phyloP scores from a whole-genome alignment of 2,329 filamentous ascomycete species.

The Aureobasidium sp. region DNA sequence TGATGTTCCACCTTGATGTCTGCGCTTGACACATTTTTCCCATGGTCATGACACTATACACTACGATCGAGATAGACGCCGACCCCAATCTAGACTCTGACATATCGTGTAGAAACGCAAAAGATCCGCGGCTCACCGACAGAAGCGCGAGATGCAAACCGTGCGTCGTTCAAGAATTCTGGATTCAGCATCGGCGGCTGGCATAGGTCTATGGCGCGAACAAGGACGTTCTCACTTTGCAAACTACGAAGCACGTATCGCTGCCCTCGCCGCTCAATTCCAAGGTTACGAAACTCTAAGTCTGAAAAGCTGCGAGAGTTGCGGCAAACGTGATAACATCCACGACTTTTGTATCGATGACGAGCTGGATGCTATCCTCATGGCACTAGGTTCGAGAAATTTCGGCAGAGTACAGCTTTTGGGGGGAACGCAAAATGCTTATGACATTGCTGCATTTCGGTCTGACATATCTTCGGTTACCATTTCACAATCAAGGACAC shows the following conservation, averaged over 20 bases:
- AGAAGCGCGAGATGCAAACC: slow-evolving; percentile 14
- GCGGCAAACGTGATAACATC: slow-evolving; percentile 13
- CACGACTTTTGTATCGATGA: slow-evolving; percentile 13
- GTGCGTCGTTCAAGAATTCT: slow-evolving; percentile 12
- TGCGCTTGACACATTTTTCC: neutral
- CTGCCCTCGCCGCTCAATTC: neutral
- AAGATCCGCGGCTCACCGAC: neutral
- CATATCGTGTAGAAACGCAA: slow-evolving; percentile 15
- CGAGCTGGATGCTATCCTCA: neutral
- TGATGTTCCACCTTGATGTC: neutral
- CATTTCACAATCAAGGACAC: neutral
- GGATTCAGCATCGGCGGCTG: neutral
- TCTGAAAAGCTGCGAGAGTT: slow-evolving; percentile 13
- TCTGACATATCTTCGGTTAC: slow-evolving; percentile 7
- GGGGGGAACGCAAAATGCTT: neutral
- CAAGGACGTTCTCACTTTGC: slow-evolving; percentile 14
- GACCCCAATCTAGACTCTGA: neutral
- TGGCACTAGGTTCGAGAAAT: slow-evolving; percentile 5
- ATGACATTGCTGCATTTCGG: slow-evolving; percentile 10
- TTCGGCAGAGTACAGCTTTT: neutral
- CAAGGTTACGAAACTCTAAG: neutral
- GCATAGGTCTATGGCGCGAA: slow-evolving; percentile 14
- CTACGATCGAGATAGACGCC: neutral
- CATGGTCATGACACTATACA: neutral
- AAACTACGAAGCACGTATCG: slow-evolving; percentile 10